Percentiles rank a stretch among this genome's conserved stretches.
Evolutionary conservation across 2,329 filamentous ascomycete genomes (phyloP).

Genomic region (Aspergillus hortae): DNA sequence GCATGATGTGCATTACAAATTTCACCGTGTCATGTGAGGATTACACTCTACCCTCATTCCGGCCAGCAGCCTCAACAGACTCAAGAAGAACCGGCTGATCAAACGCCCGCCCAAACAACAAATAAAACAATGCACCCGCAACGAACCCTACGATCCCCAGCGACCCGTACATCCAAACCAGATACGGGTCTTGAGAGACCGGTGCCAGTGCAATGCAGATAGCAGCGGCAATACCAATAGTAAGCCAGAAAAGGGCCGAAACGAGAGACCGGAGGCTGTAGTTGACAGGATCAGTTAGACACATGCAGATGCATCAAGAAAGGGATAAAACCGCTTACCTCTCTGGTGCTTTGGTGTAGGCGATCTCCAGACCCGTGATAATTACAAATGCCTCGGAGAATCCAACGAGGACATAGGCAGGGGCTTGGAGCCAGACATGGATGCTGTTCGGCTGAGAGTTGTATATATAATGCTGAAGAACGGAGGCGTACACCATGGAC

Average conservation of each 20-base stretch:
- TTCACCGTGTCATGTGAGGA: background rate
- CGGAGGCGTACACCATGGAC: conserved; percentile 51
- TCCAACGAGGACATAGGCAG: conserved; percentile 26
- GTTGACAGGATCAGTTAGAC: too few relatives aligned
- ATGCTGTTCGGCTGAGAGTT: conserved; percentile 16
- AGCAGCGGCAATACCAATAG: conserved; percentile 15
- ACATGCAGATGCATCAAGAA: background rate
- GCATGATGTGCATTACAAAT: too few relatives aligned
- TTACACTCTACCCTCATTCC: background rate
- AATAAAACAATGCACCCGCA: conserved; percentile 11
- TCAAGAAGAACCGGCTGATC: background rate
- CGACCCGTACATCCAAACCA: conserved; percentile 20
- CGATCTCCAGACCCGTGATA: conserved; percentile 14
- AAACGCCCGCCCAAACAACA: conserved; percentile 9
- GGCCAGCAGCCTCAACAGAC: background rate
- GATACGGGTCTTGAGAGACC: conserved; percentile 16
- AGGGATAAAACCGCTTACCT: conserved; percentile 1
- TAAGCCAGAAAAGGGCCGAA: conserved; percentile 18
- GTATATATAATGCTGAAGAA: conserved; percentile 38
- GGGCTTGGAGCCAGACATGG: conserved; percentile 25
- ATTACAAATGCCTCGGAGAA: conserved; percentile 48
- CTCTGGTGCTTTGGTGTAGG: conserved; percentile 12
- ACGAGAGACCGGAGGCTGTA: conserved; percentile 13
- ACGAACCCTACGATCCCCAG: conserved; percentile 14
- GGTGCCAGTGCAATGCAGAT: conserved; percentile 19